A percentile compares a stretch with the other conserved stretches of the same genome.
Evolutionary conservation across 2,329 filamentous ascomycete species (phyloP).

Genomic region (Alternaria tenuissima): DNA sequence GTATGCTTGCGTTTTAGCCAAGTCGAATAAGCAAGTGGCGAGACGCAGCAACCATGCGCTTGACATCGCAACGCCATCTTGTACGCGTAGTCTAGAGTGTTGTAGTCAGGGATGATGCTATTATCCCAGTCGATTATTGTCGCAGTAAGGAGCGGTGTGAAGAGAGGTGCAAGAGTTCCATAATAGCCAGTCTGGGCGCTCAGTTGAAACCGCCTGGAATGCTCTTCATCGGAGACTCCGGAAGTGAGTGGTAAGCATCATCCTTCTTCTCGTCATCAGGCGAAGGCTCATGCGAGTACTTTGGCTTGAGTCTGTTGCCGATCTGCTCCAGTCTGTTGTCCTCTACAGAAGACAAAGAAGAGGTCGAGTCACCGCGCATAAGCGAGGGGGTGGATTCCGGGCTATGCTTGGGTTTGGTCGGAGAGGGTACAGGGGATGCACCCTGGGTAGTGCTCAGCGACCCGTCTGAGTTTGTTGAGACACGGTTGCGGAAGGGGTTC

Average conservation of each 20-base stretch:
- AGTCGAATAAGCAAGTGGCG: conserved; percentile 3
- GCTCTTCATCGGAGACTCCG: conserved; percentile 44
- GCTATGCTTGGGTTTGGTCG: conserved; percentile 36
- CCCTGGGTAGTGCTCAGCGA: conserved; percentile 34
- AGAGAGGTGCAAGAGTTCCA: background rate
- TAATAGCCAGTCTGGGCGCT: background rate
- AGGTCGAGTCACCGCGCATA: conserved; percentile 45
- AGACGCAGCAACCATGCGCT: conserved; percentile 1
- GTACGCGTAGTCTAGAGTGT: background rate
- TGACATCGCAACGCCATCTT: background rate
- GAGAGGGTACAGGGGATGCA: conserved; percentile 29
- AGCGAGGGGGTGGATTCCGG: conserved; percentile 47
- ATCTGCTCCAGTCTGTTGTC: conserved; percentile 41
- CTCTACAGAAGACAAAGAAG: conserved; percentile 45
- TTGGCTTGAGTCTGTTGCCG: conserved; percentile 36
- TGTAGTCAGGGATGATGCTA: background rate
- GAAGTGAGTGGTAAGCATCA: conserved; percentile 55
- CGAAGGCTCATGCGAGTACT: conserved; percentile 28
- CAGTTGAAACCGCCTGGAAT: conserved; percentile 45
- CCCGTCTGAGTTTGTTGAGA: conserved; percentile 45
- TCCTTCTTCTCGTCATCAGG: conserved; percentile 33
- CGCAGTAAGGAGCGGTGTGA: background rate
- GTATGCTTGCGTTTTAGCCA: background rate
- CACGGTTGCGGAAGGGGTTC: conserved; percentile 68
- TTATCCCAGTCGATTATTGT: background rate